phyloP scores from a whole-genome alignment of 257 asterid genomes.

The Nicotiana tabacum region DNA sequence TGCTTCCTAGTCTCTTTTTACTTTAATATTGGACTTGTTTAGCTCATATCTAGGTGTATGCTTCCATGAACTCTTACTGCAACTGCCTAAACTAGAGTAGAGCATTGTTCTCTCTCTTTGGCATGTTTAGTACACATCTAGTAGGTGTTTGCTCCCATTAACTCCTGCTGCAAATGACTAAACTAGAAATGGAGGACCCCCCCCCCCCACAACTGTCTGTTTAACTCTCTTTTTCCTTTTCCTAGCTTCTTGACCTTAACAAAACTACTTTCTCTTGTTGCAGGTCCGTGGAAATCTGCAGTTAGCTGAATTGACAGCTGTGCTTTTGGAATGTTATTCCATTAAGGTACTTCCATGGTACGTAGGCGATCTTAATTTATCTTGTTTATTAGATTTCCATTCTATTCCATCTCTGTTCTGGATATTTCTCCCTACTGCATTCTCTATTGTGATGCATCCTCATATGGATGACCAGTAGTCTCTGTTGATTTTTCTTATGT shows the following conservation, averaged over 20 bases:
- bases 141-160: background rate
- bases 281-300: conserved; percentile 56
- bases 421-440: background rate
- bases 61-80: conserved; percentile 5
- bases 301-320: conserved; percentile 37
- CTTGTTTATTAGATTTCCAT: background rate
- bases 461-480: background rate
- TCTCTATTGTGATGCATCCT: background rate
- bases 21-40: background rate
- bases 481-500: background rate
- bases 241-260: background rate
- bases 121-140: background rate
- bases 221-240: background rate
- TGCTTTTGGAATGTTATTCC: conserved; percentile 74
- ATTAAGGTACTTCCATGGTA: conserved; percentile 80
- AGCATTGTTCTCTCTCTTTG: background rate
- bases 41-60: background rate
- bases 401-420: background rate
- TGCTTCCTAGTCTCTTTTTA: background rate
- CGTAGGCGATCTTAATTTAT: conserved; percentile 11
- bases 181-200: background rate
- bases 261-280: conserved; percentile 17
- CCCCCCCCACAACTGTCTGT: background rate
- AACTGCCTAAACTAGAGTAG: background rate
- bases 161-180: background rate